Conservation (phyloP, 371 early-diverging fungal species). For the Mortierella sp. region DNA sequence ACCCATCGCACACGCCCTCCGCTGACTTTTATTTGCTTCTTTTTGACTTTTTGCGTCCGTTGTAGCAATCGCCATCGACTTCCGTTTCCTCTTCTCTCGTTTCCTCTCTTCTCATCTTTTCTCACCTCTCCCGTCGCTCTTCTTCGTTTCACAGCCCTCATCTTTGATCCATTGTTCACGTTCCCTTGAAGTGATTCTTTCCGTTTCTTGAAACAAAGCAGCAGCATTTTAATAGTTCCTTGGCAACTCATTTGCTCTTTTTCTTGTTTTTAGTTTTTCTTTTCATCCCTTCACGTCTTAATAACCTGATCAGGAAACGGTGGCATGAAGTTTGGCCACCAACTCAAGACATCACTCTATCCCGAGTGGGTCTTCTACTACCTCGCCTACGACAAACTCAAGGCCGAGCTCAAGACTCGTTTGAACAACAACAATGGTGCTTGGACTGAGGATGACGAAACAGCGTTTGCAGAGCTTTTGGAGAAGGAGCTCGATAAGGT, state of each 20-base stretch:
- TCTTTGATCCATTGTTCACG: too few relatives aligned
- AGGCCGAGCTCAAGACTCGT: slow-evolving; percentile 78
- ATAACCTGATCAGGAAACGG: neutral
- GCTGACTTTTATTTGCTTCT: too few relatives aligned
- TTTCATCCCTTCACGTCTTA: neutral
- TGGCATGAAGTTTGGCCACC: slow-evolving; percentile 95
- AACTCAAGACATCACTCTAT: slow-evolving; percentile 83
- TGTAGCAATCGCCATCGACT: neutral
- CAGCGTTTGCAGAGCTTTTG: slow-evolving; percentile 86
- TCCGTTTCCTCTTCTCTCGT: neutral
- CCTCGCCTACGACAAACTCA: slow-evolving; percentile 92
- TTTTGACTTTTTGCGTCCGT: neutral
- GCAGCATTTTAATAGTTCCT: neutral
- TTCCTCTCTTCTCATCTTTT: neutral
- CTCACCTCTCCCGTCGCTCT: too few relatives aligned
- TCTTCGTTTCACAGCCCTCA: too few relatives aligned
- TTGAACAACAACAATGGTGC: slow-evolving; percentile 49
- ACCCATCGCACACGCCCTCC: too few relatives aligned
- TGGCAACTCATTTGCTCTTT: too few relatives aligned
- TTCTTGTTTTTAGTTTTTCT: neutral
- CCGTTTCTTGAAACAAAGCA: too few relatives aligned
- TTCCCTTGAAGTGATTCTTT: too few relatives aligned
- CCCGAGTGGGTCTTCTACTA: slow-evolving; percentile 94
- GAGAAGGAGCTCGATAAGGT: slow-evolving; percentile 96
- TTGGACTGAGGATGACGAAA: slow-evolving; percentile 86